Evolutionary conservation across 257 asterid genomes (phyloP).

Genomic region (Linderniella brevidens): DNA sequence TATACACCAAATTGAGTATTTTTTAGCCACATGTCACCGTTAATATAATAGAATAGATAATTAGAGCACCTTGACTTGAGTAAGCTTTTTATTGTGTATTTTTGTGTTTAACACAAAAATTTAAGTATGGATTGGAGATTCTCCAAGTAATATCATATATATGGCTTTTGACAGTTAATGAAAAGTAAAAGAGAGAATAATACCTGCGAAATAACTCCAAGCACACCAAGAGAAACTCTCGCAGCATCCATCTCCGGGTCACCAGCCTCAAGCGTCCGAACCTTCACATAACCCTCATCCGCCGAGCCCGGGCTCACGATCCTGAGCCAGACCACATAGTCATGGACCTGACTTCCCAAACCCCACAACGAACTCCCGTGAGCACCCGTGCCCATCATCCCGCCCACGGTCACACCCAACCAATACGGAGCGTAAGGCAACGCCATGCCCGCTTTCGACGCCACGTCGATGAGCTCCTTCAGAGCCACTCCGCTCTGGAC

Average conservation of each 20-base stretch:
- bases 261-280: slow-evolving; percentile 17
- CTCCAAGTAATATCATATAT: background rate
- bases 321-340: slow-evolving; percentile 23
- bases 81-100: too few relatives aligned
- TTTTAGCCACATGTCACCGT: too few relatives aligned
- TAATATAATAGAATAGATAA: too few relatives aligned
- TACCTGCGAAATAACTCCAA: slow-evolving; percentile 63
- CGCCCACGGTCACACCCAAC: slow-evolving; percentile 70
- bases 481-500: slow-evolving; percentile 51
- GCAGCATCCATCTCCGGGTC: slow-evolving; percentile 48
- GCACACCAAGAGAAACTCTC: slow-evolving; percentile 52
- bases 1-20: too few relatives aligned
- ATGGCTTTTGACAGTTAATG: background rate
- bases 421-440: slow-evolving; percentile 54
- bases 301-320: slow-evolving; percentile 32
- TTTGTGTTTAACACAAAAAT: too few relatives aligned
- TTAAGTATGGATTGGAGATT: background rate
- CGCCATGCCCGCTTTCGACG: slow-evolving; percentile 26
- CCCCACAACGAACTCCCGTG: slow-evolving; percentile 75
- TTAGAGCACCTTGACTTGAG: too few relatives aligned
- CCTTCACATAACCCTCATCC: slow-evolving; percentile 26
- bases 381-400: slow-evolving; percentile 58
- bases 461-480: slow-evolving; percentile 26
- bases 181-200: background rate
- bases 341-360: slow-evolving; percentile 48